Evolutionary conservation across 2,329 filamentous ascomycete species (phyloP).

Genomic region (Pochonia chlamydosporia): DNA sequence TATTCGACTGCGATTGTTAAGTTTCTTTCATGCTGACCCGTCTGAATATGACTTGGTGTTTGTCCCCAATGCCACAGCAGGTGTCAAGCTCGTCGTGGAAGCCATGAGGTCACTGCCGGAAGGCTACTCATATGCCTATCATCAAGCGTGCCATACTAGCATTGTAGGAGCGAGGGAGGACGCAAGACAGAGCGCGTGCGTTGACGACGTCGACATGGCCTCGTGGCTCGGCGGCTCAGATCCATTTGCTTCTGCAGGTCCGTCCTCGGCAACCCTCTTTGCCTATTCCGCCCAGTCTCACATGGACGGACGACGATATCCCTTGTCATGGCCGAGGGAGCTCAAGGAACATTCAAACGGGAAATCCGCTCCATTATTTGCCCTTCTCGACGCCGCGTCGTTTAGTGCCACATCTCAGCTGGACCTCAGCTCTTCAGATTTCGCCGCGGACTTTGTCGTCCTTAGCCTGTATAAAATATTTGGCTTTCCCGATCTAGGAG

Average conservation of each 20-base stretch:
- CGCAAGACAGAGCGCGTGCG: constrained; percentile 58
- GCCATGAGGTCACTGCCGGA: constrained; percentile 59
- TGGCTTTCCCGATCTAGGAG: constrained; percentile 87
- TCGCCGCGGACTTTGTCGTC: constrained; percentile 76
- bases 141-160: constrained; percentile 81
- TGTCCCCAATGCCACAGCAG: constrained; percentile 86
- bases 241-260: constrained; percentile 19
- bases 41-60: constrained; percentile 83
- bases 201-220: constrained; percentile 59
- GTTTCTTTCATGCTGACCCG: constrained; percentile 77
- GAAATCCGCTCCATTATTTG: constrained; percentile 42
- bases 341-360: constrained; percentile 29
- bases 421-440: constrained; percentile 55
- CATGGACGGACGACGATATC: constrained; percentile 75
- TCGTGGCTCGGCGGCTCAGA: constrained; percentile 51
- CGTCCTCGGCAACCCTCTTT: constrained; percentile 44
- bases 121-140: constrained; percentile 82
- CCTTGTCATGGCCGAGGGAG: constrained; percentile 59
- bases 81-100: constrained; percentile 80
- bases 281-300: constrained; percentile 91
- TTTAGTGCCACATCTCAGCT: constrained; percentile 71
- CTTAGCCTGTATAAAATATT: constrained; percentile 98
- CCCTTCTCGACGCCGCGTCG: constrained; percentile 79
- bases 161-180: constrained; percentile 74
- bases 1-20: constrained; percentile 62